Percentiles rank a stretch among this genome's conserved stretches.
Evolutionary conservation across 2,329 filamentous ascomycete genomes (phyloP).

Genomic region (Pseudocercospora musae): DNA sequence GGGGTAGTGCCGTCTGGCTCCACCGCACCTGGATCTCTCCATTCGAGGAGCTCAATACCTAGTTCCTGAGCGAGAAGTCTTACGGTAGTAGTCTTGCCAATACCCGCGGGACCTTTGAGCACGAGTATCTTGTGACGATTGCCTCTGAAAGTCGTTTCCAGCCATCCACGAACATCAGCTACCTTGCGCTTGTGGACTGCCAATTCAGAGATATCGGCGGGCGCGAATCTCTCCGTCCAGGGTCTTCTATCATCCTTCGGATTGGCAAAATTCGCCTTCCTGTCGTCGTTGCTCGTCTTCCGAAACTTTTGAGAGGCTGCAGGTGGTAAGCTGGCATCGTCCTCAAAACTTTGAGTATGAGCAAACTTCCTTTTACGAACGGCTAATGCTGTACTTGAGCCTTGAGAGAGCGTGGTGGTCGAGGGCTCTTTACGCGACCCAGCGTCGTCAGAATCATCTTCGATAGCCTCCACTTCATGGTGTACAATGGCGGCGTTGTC

Average conservation of each 20-base stretch:
- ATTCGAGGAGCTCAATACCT: slow-evolving; percentile 75
- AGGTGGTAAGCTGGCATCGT: slow-evolving; percentile 14
- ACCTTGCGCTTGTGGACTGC: slow-evolving; percentile 96
- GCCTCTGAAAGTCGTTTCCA: slow-evolving; percentile 69
- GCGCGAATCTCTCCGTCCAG: slow-evolving; percentile 85
- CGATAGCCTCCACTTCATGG: slow-evolving; percentile 30
- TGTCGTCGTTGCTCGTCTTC: slow-evolving; percentile 37
- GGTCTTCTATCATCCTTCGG: slow-evolving; percentile 61
- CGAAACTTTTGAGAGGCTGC: slow-evolving; percentile 45
- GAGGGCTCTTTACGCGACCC: slow-evolving; percentile 7
- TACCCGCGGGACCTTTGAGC: slow-evolving; percentile 85
- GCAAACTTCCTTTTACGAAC: slow-evolving; percentile 36
- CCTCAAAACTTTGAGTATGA: slow-evolving; percentile 16
- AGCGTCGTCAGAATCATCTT: slow-evolving; percentile 34
- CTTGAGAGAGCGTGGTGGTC: slow-evolving; percentile 28
- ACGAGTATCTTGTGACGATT: slow-evolving; percentile 45
- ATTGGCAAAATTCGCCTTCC: slow-evolving; percentile 30
- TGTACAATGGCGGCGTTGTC: slow-evolving; percentile 37
- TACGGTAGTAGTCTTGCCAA: slow-evolving; percentile 88
- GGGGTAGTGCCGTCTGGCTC: slow-evolving; percentile 60
- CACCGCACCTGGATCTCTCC: slow-evolving; percentile 65
- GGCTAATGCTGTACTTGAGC: slow-evolving; percentile 33
- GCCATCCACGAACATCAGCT: slow-evolving; percentile 76
- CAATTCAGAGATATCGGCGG: slow-evolving; percentile 72
- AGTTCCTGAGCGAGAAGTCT: slow-evolving; percentile 74